Evolutionary conservation across 495 filamentous ascomycete genomes (phyloP).

Genomic region (Daldinia concentrica): DNA sequence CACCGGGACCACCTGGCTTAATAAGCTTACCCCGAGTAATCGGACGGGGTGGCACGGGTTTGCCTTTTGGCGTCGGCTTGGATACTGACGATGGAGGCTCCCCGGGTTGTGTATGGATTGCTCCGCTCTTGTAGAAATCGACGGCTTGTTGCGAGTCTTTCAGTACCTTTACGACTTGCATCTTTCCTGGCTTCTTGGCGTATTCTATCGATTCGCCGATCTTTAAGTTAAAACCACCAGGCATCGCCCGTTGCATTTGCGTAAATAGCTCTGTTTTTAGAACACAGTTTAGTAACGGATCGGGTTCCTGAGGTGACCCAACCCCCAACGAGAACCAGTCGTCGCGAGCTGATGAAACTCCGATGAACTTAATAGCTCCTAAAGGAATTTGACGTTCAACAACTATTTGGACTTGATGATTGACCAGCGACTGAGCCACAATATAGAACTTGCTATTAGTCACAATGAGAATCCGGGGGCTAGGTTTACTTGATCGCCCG

Average conservation of each 20-base stretch:
- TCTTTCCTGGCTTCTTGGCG: slow-evolving; percentile 97
- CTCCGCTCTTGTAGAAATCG: slow-evolving; percentile 93
- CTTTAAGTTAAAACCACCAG: slow-evolving; percentile 81
- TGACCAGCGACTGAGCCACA: slow-evolving; percentile 82
- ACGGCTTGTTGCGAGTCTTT: slow-evolving; percentile 81
- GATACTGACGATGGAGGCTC: slow-evolving; percentile 86
- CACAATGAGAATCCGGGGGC: slow-evolving; percentile 83
- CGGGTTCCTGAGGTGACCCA: slow-evolving; percentile 86
- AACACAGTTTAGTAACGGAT: slow-evolving; percentile 89
- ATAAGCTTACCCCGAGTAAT: slow-evolving; percentile 92
- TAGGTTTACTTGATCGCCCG: slow-evolving; percentile 92
- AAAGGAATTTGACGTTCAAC: slow-evolving; percentile 83
- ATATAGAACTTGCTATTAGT: slow-evolving; percentile 88
- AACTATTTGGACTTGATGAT: slow-evolving; percentile 80
- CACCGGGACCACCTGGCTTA: slow-evolving; percentile 85
- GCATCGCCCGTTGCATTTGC: slow-evolving; percentile 78
- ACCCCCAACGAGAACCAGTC: slow-evolving; percentile 96
- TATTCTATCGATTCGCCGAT: slow-evolving; percentile 89
- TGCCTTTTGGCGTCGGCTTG: slow-evolving; percentile 83
- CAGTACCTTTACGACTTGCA: slow-evolving; percentile 82
- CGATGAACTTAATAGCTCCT: slow-evolving; percentile 85
- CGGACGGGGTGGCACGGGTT: slow-evolving; percentile 83
- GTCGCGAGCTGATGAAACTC: slow-evolving; percentile 81
- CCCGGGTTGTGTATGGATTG: slow-evolving; percentile 85
- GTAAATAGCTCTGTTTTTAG: slow-evolving; percentile 99